Evolutionary conservation across 2,329 filamentous ascomycete species (phyloP), one percentile per base, ranked within the genome.

Genomic region (Aspergillus felis): DNA sequence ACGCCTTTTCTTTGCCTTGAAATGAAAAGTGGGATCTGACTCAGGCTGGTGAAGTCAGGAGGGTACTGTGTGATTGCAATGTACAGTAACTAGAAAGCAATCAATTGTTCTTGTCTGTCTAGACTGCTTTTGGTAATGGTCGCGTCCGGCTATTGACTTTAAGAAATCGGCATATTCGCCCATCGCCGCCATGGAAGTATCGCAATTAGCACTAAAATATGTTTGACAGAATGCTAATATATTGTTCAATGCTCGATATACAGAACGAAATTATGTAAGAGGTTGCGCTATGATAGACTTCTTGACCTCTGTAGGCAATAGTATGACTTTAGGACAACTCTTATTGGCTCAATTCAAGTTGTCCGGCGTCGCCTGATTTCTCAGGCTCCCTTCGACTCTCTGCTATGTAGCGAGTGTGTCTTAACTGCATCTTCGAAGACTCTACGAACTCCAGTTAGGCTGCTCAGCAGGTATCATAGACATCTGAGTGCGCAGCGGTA

Each of bases 21-120:
- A 47, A 41, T 41, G 47, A 50, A 35, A 50, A 41, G 47, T 54
- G 28, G 12, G 6, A 53, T 51, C 14, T 44, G 41, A 49, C 20
- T 46, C 41, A 54, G 48, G 50, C 51, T 50, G 51, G 51, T 53
- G 56, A 58, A 51, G 51, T 42, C 51, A 56, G 56, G 46, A 63
- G 62, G 68, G 65, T 66, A 61, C 63, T 59, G 53, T 60, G 58
- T 62, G 68, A 66, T 70, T 71, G 66, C 67, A 62, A 61, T 76
- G 74, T 76, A 76, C 69, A 75, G 71, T 74, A 75, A 68, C 66
- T 75, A 75, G 73, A 75, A 70, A 74, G 73, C 64, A 66, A 66
- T 66, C 62, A 53, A 53, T 61, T 51, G 57, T 58, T 54, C 49
- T 61, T 54, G 28, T 35, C 32, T 32, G 17, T 38, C 49, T 51